Evolutionary conservation across 345 rosid genomes (phyloP), one percentile per base, ranked within the genome.

Genomic region (sweet orange (Citrus sinensis)): DNA sequence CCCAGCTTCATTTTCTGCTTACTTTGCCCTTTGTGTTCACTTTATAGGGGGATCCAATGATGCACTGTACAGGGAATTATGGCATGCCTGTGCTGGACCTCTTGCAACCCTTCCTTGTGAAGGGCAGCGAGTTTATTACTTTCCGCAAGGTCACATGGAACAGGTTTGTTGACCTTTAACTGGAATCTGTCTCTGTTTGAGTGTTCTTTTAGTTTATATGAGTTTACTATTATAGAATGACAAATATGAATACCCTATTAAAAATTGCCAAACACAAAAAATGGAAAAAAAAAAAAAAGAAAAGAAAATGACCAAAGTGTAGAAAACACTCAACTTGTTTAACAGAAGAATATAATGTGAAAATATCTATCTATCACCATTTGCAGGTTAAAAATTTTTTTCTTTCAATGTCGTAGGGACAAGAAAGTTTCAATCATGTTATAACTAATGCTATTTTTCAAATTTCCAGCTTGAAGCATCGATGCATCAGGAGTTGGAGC

Each of bases 51-150:
- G 76, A 7, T 74, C 84, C 62, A 87, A 85, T 81, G 96, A 92
- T 86, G 97, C 98, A 81, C 61, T 97, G 75, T 88, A 83, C 81
- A 89, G 84, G 82, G 97, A 94, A 83, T 76, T 96, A 68, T 96
- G 99, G 99, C 97, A 91, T 86, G 99, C 99, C 29, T 94, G 99
- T 84, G 99, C 98, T 78, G 99, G 99, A 74, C 97, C 98, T 80
- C 98, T 94, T 74, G 98, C 92, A 76, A 84, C 89, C 67, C 88
- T 97, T 83, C 99, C 99, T 81, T 89, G 85, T 71, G 98, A 92
- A 86, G 97, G 92, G 82, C 98, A 97, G 85, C 91, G 92, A 61
- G 98, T 97, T 80, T 97, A 93, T 87, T 97, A 97, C 87, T 97
- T 97, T 83, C 98, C 97, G 20, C 98, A 97, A 87, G 99, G 99